Base-by-base conservation (phyloP, 805 yeast genomes). In the Wickerhamiella kurtzmanii region DNA sequence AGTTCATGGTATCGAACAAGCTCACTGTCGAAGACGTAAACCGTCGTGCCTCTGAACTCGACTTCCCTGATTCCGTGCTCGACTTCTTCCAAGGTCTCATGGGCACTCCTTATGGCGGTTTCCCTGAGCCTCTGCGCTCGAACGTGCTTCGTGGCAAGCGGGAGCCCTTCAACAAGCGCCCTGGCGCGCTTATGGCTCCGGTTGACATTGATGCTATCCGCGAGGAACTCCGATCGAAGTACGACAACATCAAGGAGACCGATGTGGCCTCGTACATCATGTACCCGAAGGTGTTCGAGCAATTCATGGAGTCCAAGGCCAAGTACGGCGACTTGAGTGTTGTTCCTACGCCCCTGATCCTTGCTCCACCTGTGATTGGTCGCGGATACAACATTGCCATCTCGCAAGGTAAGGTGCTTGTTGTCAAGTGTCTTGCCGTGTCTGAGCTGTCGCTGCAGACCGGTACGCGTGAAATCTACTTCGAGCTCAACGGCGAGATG, bases 101-200 rank as follows among this genome's bases (percentile, higher is more conserved):
- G 84, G 99, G 99, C 64, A 92, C 92, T 56, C 99, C 99, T 61
- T 86, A 85, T 64, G 99, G 98, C 56, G 99, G 99, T 6, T 92
- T 92, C 95, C 98, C 99, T 50, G 99, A 92, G 70, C 98, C 99
- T 37, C 74, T 92, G 67, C 80, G 99, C 70, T 74, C 95, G 37
- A 85, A 88, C 65, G 76, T 92, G 53, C 77, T 92, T 61, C 78
- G 79, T 60, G 94, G 88, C 65, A 87, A 87, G 80, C 82, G 98
- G 71, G 79, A 83, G 69, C 86, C 86, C 69, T 76, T 92, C 67
- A 76, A 79, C 52, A 70, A 73, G 56, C 80, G 99, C 69, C 98
- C 99, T 40, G 99, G 99, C 53, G 76, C 89, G 63, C 79, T 78
- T 59, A 72, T 92, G 63, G 75, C 79, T 47, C 97, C 99, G 56